Evolutionary conservation across 2,329 filamentous ascomycete genomes (phyloP), one percentile per base, ranked within the genome.

Genomic region (Macrophomina tecta): DNA sequence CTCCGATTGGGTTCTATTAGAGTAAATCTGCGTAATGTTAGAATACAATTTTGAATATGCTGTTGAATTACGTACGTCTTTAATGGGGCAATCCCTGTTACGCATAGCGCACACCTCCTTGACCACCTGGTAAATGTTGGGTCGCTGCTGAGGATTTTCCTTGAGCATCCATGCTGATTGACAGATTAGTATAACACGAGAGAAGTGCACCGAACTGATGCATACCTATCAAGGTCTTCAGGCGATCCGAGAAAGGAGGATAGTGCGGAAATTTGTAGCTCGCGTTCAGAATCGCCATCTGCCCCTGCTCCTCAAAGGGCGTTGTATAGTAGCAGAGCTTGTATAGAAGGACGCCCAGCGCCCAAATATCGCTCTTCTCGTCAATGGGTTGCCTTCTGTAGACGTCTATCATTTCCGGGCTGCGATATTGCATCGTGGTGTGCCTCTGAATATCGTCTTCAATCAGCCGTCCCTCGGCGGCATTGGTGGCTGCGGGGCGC

Each of bases 241-340:
- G 81, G 66, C 91, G 88, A 72, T 97, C 92, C 0, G 95, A 97
- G 77, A 99, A 99, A 18, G 87, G 83, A 34, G 95, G 95, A 74
- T 97, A 93, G 68, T 86, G 87, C 5, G 94, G 95, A 73, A 92
- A 99, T 74, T 92, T 94, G 85, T 92, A 98, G 78, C 89, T 96
- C 61, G 95, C 95, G 76, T 98, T 98, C 69, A 99, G 82, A 70
- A 99, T 99, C 12, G 95, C 95, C 83, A 98, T 91, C 81, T 97
- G 94, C 32, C 95, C 95, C 75, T 97, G 93, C 70, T 98, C 94
- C 80, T 99, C 95, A 74, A 99, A 99, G 0, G 95, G 95, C 5
- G 95, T 99, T 1, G 95, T 99, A 80, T 99, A 99, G 80, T 98
- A 99, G 83, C 95, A 99, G 69, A 99, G 85, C 83, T 99, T 99